Conservation (phyloP, 495 filamentous ascomycete species). For the Penicilliopsis zonata region DNA sequence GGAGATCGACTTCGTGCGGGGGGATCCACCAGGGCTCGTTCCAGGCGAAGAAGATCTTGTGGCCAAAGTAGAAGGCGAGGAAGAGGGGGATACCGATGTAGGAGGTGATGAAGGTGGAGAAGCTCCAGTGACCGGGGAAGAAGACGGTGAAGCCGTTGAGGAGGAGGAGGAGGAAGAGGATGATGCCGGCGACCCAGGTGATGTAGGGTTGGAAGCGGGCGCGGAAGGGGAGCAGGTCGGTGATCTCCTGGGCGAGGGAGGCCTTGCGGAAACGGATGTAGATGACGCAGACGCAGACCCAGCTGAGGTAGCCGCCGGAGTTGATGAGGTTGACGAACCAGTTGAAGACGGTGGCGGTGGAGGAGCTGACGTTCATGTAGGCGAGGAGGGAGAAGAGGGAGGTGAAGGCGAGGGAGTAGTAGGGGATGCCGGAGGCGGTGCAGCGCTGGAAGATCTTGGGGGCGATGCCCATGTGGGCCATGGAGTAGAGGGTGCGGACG, state of each 20-base stretch:
- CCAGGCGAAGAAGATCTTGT: too few species aligned
- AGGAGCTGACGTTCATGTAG: constrained; percentile 47
- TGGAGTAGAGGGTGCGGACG: constrained; percentile 63
- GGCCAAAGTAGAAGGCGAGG: constrained; percentile 47
- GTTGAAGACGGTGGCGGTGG: constrained; percentile 40
- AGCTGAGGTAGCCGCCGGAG: constrained; percentile 43
- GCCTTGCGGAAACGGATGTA: constrained; percentile 48
- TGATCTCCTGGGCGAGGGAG: constrained; percentile 40
- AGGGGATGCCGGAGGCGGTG: constrained; percentile 43
- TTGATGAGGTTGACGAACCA: constrained; percentile 45
- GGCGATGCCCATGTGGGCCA: constrained; percentile 55
- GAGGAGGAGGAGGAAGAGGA: constrained; percentile 44
- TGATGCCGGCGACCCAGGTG: constrained; percentile 40
- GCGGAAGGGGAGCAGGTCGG: constrained; percentile 39
- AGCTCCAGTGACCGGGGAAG: constrained; percentile 39
- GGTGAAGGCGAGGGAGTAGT: constrained; percentile 42
- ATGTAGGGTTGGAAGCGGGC: constrained; percentile 42
- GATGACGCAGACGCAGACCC: constrained; percentile 37
- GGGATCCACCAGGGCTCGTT: too few species aligned
- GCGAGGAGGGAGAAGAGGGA: constrained; percentile 45
- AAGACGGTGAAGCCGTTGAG: constrained; percentile 57
- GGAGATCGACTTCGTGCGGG: too few species aligned
- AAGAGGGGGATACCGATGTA: constrained; percentile 50
- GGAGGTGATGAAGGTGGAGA: constrained; percentile 37
- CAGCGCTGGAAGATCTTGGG: constrained; percentile 31